A percentile compares a stretch with the other conserved stretches of the same genome.
phyloP scores from a whole-genome alignment of 495 filamentous ascomycete species.

The Sordaria brevicollis region DNA sequence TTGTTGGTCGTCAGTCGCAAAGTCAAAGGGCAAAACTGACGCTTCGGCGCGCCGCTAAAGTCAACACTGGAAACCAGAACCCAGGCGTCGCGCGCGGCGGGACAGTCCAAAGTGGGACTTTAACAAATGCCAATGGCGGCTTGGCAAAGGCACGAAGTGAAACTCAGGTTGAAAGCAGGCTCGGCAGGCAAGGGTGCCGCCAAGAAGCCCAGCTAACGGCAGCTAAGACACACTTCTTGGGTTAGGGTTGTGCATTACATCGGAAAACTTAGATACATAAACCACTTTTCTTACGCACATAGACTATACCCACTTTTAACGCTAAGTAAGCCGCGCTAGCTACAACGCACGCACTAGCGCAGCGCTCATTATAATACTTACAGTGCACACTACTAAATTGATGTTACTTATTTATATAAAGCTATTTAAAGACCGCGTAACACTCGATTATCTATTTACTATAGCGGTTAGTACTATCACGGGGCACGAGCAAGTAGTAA shows the following conservation, averaged over 20 bases:
- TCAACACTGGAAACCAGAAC: constrained; percentile 9
- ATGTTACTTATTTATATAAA: too few species aligned
- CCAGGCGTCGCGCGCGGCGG: constrained; percentile 2
- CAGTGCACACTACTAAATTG: too few species aligned
- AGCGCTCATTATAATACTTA: too few species aligned
- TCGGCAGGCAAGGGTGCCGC: background rate
- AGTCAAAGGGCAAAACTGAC: constrained; percentile 2
- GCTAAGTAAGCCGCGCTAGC: too few species aligned
- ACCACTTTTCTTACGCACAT: too few species aligned
- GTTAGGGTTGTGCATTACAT: background rate
- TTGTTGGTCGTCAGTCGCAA: constrained; percentile 1
- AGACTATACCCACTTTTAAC: too few species aligned
- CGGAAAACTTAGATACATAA: too few species aligned
- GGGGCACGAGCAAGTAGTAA: too few species aligned
- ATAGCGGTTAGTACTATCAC: too few species aligned
- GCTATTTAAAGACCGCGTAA: too few species aligned
- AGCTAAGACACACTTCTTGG: background rate
- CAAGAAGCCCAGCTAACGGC: background rate
- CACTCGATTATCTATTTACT: background rate
- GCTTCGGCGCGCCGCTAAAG: constrained; percentile 5
- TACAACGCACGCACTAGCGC: too few species aligned
- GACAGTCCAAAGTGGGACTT: background rate
- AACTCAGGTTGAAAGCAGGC: background rate
- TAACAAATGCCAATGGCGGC: background rate
- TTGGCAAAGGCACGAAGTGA: background rate